These are phyloP conservation scores for Apodospora peruviana DNA, from an alignment of 495 filamentous ascomycete species.

Conservation along the genomic window DNA sequence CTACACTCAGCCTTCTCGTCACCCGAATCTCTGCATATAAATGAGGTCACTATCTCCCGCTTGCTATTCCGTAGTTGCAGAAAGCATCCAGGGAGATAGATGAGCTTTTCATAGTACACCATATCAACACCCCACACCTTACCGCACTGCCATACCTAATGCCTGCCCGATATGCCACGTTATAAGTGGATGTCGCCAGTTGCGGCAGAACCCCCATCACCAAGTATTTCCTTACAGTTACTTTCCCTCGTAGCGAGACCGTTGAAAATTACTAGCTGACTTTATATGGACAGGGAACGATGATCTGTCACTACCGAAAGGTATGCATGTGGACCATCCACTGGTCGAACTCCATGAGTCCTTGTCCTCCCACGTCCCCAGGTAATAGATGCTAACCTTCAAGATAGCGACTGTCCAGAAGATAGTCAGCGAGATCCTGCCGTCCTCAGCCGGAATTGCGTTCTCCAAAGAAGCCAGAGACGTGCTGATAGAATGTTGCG, in stretches of 20 bases:
- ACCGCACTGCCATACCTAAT: no score
- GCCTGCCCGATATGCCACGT: no score
- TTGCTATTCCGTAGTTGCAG: no score
- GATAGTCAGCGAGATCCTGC: conserved; percentile 91
- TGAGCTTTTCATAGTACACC: no score
- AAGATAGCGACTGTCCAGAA: conserved; percentile 87
- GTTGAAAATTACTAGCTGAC: no score
- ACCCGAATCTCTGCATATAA: no score
- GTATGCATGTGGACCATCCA: conserved; percentile 36
- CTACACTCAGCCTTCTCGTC: no score
- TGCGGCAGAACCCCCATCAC: no score
- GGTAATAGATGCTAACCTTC: neutral
- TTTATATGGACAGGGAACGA: conserved; percentile 59
- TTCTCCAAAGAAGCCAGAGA: conserved; percentile 95
- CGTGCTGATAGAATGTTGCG: conserved; percentile 95
- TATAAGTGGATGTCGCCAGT: no score
- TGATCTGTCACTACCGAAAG: conserved; percentile 92
- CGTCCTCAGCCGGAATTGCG: conserved; percentile 52
- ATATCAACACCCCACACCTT: no score
- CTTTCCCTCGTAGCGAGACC: neutral
- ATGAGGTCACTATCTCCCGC: no score
- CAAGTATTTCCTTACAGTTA: neutral
- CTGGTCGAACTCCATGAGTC: neutral
- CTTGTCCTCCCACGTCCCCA: neutral
- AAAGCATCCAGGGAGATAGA: no score